A percentile compares a stretch with the other conserved stretches of the same genome.
Conservation (phyloP, 805 yeast species). For the Candida incommunis region DNA sequence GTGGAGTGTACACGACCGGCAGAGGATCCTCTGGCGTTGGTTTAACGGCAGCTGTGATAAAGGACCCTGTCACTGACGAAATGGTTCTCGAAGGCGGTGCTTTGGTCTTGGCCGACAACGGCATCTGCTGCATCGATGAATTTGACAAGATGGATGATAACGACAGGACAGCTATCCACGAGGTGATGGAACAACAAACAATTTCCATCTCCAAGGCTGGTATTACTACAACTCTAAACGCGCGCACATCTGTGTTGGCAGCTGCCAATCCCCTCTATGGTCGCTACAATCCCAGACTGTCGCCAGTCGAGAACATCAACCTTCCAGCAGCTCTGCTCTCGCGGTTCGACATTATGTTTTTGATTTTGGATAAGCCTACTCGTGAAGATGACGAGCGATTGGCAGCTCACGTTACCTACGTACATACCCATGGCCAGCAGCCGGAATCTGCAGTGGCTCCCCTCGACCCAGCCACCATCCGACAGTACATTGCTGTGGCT, state of each 20-base stretch:
- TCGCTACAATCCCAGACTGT: conserved; percentile 75
- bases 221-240: conserved; percentile 88
- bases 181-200: conserved; percentile 99
- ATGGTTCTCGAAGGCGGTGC: conserved; percentile 99
- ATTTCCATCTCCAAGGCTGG: conserved; percentile 97
- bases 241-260: conserved; percentile 87
- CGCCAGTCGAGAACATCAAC: conserved; percentile 91
- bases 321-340: conserved; percentile 93
- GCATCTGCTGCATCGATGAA: conserved; percentile 97
- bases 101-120: conserved; percentile 88
- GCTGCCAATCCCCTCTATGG: conserved; percentile 99
- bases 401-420: conserved; percentile 90
- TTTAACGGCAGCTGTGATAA: conserved; percentile 96
- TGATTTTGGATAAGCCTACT: conserved; percentile 73
- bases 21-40: conserved; percentile 99
- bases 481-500: conserved; percentile 82
- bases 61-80: conserved; percentile 98
- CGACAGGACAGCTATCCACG: conserved; percentile 96
- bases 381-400: conserved; percentile 69
- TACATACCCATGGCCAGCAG: conserved; percentile 83
- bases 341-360: conserved; percentile 80
- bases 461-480: conserved; percentile 60
- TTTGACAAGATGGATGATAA: conserved; percentile 97
- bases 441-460: conserved; percentile 58
- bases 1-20: conserved; percentile 96